Evolutionary conservation across 2,329 filamentous ascomycete species (phyloP).

Genomic region (Boeremia exigua): DNA sequence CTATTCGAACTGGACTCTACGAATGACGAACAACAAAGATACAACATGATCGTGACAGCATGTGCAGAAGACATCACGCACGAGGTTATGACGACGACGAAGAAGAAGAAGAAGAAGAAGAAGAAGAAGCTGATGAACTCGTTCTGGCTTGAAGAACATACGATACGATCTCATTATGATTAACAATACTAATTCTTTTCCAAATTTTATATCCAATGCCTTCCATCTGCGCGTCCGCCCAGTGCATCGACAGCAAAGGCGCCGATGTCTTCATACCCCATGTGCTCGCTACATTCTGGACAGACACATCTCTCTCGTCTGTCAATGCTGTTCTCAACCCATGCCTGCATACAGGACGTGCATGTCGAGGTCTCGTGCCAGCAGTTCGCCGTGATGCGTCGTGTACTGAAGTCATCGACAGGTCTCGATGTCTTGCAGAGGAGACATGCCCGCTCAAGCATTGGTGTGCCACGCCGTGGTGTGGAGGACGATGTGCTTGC

Average conservation of each 20-base stretch:
- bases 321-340: constrained; percentile 32
- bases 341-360: constrained; percentile 31
- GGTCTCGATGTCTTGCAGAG: constrained; percentile 35
- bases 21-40: constrained; percentile 13
- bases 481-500: constrained; percentile 6
- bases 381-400: constrained; percentile 33
- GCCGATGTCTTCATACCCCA: constrained; percentile 35
- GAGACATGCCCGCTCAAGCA: constrained; percentile 31
- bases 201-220: constrained; percentile 6
- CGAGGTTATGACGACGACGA: constrained; percentile 20
- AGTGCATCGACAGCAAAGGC: constrained; percentile 27
- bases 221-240: constrained; percentile 11
- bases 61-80: constrained; percentile 25
- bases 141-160: constrained; percentile 18
- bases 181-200: constrained; percentile 6
- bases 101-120: too few species aligned
- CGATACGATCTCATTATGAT: constrained; percentile 10
- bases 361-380: constrained; percentile 40
- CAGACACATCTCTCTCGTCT: constrained; percentile 30
- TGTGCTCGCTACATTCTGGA: constrained; percentile 38
- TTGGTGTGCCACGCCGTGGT: constrained; percentile 26
- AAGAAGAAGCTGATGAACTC: constrained; percentile 17
- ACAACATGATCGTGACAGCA: constrained; percentile 24
- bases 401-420: constrained; percentile 27
- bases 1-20: constrained; percentile 21